Percentiles rank a stretch among this genome's conserved stretches.
phyloP scores from a whole-genome alignment of 1,139 yeast genomes.

The Hanseniaspora sp. region DNA sequence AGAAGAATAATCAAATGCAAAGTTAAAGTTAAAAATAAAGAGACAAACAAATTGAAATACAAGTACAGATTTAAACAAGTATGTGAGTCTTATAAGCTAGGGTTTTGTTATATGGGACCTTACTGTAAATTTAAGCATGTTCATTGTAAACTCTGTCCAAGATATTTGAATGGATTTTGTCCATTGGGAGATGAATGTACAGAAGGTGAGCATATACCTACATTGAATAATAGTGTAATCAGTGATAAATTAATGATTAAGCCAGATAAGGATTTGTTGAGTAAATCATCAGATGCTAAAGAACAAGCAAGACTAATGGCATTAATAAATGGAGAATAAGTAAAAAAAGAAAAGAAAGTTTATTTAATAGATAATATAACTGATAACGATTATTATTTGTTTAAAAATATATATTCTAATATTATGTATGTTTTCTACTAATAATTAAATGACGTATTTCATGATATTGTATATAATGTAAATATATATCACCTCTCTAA shows the following conservation, averaged over 20 bases:
- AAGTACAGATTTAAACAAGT: conserved; percentile 49
- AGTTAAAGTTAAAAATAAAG: conserved; percentile 7
- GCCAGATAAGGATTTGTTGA: conserved; percentile 28
- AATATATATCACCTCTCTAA: no score
- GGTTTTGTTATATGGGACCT: conserved; percentile 92
- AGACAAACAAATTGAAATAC: conserved; percentile 24
- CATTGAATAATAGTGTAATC: conserved; percentile 21
- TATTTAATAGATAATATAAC: no score
- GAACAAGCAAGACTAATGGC: conserved; percentile 30
- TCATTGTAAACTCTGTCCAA: conserved; percentile 64
- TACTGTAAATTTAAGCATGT: conserved; percentile 74
- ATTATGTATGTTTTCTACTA: no score
- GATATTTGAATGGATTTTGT: conserved; percentile 83
- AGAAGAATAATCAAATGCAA: conserved; percentile 10
- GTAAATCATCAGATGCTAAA: conserved; percentile 29
- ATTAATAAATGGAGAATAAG: conserved; percentile 27
- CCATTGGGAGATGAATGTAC: conserved; percentile 38
- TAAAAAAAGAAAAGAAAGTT: no score
- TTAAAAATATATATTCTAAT: no score
- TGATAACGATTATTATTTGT: no score
- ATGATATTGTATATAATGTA: no score
- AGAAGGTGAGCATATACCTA: conserved; percentile 26
- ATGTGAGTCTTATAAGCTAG: conserved; percentile 72
- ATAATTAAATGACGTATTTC: no score
- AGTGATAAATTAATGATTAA: conserved; percentile 25